phyloP scores from a whole-genome alignment of 441 rosid species.

The Euphorbia schlechtendalii region DNA sequence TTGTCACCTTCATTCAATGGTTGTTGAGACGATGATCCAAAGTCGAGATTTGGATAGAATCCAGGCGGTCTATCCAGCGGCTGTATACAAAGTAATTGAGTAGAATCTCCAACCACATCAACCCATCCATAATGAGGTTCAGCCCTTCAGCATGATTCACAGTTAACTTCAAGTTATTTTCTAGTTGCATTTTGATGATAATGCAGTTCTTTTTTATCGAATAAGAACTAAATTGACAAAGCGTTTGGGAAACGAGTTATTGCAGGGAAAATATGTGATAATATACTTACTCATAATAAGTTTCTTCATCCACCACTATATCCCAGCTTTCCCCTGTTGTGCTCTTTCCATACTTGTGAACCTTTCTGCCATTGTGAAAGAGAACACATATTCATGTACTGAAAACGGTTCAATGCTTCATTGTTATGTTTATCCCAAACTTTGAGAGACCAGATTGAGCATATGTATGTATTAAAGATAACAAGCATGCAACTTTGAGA shows the following conservation, averaged over 20 bases:
- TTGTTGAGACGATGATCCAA: constrained; percentile 47
- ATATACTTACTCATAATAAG: constrained; percentile 76
- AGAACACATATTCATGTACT: background rate
- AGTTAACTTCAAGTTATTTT: no score
- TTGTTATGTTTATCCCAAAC: no score
- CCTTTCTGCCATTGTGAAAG: constrained; percentile 48
- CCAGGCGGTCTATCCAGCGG: constrained; percentile 81
- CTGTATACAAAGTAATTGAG: constrained; percentile 71
- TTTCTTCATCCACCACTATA: constrained; percentile 90
- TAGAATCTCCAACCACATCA: constrained; percentile 86
- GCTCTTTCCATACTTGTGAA: constrained; percentile 95
- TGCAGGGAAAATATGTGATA: background rate
- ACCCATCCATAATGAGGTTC: constrained; percentile 97
- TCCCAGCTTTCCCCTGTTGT: constrained; percentile 99
- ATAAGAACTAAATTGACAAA: no score
- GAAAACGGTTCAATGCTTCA: no score
- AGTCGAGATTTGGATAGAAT: constrained; percentile 54
- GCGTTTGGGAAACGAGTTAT: no score
- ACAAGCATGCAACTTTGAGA: no score
- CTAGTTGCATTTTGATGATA: no score
- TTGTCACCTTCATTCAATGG: constrained; percentile 29
- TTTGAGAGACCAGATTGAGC: no score
- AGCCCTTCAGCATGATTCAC: constrained; percentile 40
- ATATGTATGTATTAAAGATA: no score
- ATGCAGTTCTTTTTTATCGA: no score